Conservation (phyloP, 306 rosid genomes). For the Medicago lupulina region DNA sequence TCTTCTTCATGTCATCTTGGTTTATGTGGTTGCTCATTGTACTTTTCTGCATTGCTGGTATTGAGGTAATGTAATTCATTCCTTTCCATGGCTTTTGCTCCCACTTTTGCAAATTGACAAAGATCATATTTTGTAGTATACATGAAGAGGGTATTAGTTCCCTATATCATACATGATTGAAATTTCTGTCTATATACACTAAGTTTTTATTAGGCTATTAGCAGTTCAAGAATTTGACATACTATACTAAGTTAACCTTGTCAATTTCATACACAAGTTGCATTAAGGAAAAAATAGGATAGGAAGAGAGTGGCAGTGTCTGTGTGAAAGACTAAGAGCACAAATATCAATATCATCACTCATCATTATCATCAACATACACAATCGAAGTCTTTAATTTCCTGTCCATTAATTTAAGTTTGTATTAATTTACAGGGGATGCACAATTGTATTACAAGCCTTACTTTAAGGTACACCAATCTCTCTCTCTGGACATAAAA, state of each 20-base stretch:
- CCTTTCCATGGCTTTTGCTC: constrained; percentile 33
- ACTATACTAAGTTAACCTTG: constrained; percentile 31
- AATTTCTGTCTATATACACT: constrained; percentile 29
- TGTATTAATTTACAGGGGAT: constrained; percentile 78
- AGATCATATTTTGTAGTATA: constrained; percentile 24
- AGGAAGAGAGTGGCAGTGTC: constrained; percentile 23
- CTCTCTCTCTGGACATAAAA: constrained; percentile 33
- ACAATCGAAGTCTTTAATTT: constrained; percentile 22
- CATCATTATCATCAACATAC: constrained; percentile 14
- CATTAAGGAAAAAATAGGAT: constrained; percentile 11
- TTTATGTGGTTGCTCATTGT: constrained; percentile 93
- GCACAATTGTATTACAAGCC: constrained; percentile 75
- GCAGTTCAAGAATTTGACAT: constrained; percentile 9
- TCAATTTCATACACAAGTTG: constrained; percentile 30
- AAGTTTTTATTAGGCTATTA: constrained; percentile 9
- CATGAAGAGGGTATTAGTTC: constrained; percentile 38
- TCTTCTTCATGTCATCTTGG: constrained; percentile 96
- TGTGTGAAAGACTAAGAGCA: constrained; percentile 27
- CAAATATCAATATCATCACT: constrained; percentile 10
- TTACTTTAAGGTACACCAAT: constrained; percentile 63
- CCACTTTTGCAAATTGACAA: constrained; percentile 23
- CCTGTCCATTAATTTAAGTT: constrained; percentile 39
- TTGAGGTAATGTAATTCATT: constrained; percentile 67
- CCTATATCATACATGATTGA: constrained; percentile 13
- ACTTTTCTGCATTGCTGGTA: constrained; percentile 93